Evolutionary conservation across 73 alveolate genomes (phyloP).

Genomic region (Symbiodinium natans): DNA sequence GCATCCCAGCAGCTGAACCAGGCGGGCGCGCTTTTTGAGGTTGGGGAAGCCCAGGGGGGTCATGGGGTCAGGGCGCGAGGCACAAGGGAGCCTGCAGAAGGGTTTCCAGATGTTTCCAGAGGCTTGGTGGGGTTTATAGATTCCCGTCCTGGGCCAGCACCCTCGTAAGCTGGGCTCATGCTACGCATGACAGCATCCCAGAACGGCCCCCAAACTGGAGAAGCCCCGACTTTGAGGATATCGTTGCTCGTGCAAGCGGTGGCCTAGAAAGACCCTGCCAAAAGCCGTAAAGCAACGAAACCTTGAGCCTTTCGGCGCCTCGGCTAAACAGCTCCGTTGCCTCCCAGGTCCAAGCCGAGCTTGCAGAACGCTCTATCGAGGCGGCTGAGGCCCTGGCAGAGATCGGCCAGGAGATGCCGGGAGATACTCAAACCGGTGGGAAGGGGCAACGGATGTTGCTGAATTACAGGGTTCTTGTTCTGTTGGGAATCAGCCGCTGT

Average conservation of each 20-base stretch:
- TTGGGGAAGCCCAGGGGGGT: no score
- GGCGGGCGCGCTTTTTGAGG: background rate
- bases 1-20: slow-evolving; percentile 40
- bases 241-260: no score
- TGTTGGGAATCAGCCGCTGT: no score
- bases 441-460: background rate
- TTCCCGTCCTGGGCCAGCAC: background rate
- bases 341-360: slow-evolving; percentile 60
- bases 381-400: slow-evolving; percentile 41
- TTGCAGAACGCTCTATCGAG: slow-evolving; percentile 36
- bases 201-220: background rate
- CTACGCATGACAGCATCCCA: background rate
- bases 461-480: background rate
- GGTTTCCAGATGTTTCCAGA: background rate
- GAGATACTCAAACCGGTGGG: background rate
- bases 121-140: background rate
- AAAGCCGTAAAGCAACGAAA: no score
- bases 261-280: no score
- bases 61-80: background rate
- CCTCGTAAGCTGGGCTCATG: background rate
- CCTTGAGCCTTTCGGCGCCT: no score
- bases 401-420: slow-evolving; percentile 39
- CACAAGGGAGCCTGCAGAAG: background rate
- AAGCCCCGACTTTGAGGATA: no score
- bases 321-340: no score